Base-by-base conservation (phyloP, 352 stramenopile genomes). In the Pythium guiyangense region DNA sequence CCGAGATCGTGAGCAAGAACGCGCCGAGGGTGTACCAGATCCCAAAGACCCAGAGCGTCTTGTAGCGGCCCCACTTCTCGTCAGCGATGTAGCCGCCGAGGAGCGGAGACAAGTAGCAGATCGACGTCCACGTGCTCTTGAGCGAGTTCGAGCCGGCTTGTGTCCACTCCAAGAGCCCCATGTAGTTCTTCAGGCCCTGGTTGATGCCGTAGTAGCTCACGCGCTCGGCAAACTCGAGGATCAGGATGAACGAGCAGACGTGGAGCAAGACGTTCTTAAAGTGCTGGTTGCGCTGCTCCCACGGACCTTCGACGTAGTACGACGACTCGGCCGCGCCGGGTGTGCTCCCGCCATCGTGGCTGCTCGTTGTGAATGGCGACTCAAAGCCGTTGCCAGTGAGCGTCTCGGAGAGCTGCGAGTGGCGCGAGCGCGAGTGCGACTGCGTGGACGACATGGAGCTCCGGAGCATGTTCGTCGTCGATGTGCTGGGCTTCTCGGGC, bases 171-270 rank as follows among this genome's bases (percentile, higher is more conserved):
- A 95, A 60, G 9, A 76, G 74, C 49, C 78, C 78, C 74, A 95
- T 86, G 59, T 85, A 96, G 68, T 96, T 94, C 73, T 93, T 92
- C 35, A 94, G 71, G 0, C 80, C 84, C 52, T 94, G 84, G 59
- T 94, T 94, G 63, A 96, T 94, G 43, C 84, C 84, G 45, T 93
- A 96, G 62, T 94, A 96, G 46, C 84, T 93, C 52, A 92, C 67
- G 25, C 84, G 79, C 62, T 94, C 84, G 6, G 80, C 76, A 46
- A 94, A 89, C 63, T 95, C 86, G 66, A 95, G 78, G 52, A 92
- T 85, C 25, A 95, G 67, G 54, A 95, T 93, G 67, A 92, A 93
- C 47, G 76, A 85, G 63, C 82, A 94, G 12, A 95, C 86, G 52
- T 92, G 79, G 2, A 93, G 71, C 52, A 95, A 57, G 2, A 94